Evolutionary conservation across 192 early-diverging fungal genomes (phyloP).

Genomic region (Lunasporangiospora selenospora): DNA sequence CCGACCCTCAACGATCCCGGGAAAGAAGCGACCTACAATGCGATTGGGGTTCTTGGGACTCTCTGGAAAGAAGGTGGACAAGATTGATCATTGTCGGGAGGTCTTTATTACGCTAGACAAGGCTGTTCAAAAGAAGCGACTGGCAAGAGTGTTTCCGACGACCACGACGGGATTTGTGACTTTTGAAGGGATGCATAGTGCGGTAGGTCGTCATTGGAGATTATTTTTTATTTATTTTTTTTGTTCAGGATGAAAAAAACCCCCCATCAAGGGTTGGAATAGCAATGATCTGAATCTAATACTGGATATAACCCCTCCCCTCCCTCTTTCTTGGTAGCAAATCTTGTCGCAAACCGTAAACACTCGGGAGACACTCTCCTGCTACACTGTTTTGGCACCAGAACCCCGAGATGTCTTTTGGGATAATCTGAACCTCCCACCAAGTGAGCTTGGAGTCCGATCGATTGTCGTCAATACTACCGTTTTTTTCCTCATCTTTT

Average conservation of each 20-base stretch:
- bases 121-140: slow-evolving; percentile 55
- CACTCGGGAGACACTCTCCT: slow-evolving; percentile 69
- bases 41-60: slow-evolving; percentile 50
- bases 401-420: slow-evolving; percentile 81
- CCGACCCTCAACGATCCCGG: neutral
- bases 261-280: neutral
- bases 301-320: neutral
- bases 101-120: slow-evolving; percentile 63
- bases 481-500: slow-evolving; percentile 72
- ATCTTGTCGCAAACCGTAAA: slow-evolving; percentile 71
- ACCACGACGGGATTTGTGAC: slow-evolving; percentile 82
- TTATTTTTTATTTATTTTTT: slow-evolving; percentile 8
- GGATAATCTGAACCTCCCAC: slow-evolving; percentile 73
- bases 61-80: slow-evolving; percentile 69
- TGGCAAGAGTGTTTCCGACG: slow-evolving; percentile 41
- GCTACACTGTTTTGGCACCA: slow-evolving; percentile 67
- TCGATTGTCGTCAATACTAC: slow-evolving; percentile 58
- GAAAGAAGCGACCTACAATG: slow-evolving; percentile 47
- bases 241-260: too few species aligned
- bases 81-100: slow-evolving; percentile 67
- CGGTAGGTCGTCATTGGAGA: slow-evolving; percentile 48
- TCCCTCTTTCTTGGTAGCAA: slow-evolving; percentile 42
- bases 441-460: slow-evolving; percentile 59
- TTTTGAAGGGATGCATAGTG: slow-evolving; percentile 72
- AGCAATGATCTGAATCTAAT: too few species aligned